Conservation (phyloP, 192 early-diverging fungal genomes). For the Coemansia sp. region DNA sequence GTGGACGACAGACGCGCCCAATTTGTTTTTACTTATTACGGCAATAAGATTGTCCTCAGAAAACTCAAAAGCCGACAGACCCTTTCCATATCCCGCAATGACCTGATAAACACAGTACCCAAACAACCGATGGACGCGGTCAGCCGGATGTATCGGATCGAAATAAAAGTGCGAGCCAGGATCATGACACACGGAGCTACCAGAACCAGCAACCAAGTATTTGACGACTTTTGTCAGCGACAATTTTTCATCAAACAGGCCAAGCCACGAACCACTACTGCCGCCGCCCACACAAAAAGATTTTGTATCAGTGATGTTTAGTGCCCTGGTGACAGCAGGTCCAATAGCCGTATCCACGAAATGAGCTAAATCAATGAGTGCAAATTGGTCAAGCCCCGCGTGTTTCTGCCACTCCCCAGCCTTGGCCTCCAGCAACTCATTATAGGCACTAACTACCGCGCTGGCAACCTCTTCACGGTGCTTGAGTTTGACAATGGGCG, state of each 20-base stretch:
- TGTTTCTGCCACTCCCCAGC: constrained; percentile 10
- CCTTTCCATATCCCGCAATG: background rate
- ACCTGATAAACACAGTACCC: constrained; percentile 20
- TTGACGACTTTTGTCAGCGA: constrained; percentile 8
- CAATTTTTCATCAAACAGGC: constrained; percentile 30
- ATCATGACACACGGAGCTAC: constrained; percentile 14
- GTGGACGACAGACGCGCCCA: background rate
- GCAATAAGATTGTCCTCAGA: constrained; percentile 13
- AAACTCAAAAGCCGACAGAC: background rate
- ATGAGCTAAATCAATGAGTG: constrained; percentile 18
- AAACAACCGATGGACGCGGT: constrained; percentile 43
- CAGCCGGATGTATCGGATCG: constrained; percentile 44
- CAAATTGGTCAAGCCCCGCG: constrained; percentile 15
- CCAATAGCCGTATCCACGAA: constrained; percentile 20
- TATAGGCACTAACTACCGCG: constrained; percentile 22
- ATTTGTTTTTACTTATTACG: constrained; percentile 15
- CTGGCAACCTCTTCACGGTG: constrained; percentile 9
- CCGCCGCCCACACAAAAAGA: constrained; percentile 26
- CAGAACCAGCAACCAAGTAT: constrained; percentile 1
- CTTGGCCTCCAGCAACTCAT: constrained; percentile 20
- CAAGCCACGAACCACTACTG: constrained; percentile 17
- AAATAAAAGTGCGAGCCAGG: constrained; percentile 23
- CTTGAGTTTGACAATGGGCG: constrained; percentile 32
- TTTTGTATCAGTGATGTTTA: constrained; percentile 22
- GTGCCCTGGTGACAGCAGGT: background rate